These are phyloP conservation scores for Anaeromyces robustus DNA, from an alignment of 192 early-diverging fungal species.

Conservation along the genomic window DNA sequence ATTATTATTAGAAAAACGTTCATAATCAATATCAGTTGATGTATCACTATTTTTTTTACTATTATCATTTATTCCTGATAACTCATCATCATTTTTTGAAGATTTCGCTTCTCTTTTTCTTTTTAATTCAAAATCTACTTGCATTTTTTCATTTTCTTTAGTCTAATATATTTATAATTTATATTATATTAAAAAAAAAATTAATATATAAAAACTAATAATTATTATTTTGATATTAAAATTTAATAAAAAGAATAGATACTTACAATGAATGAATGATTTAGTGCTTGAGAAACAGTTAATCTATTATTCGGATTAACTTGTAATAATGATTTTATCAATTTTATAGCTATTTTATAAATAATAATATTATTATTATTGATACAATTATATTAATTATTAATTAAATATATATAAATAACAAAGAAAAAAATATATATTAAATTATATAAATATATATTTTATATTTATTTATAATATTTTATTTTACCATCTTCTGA, in stretches of 20 bases:
- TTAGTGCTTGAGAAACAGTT: neutral
- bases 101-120: neutral
- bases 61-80: no score
- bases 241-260: no score
- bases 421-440: no score
- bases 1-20: neutral
- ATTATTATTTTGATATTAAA: no score
- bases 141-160: neutral
- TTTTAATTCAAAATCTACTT: neutral
- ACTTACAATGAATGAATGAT: neutral
- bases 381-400: no score
- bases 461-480: neutral
- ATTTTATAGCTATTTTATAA: neutral
- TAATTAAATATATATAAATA: no score
- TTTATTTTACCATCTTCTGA: neutral
- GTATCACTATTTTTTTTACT: neutral
- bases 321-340: neutral
- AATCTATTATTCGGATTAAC: neutral
- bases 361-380: no score
- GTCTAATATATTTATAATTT: neutral
- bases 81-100: no score
- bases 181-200: no score
- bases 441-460: no score
- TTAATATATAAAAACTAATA: neutral
- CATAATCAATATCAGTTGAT: neutral